Evolutionary conservation across 2,329 filamentous ascomycete genomes (phyloP).

Genomic region (Fusarium sp.): DNA sequence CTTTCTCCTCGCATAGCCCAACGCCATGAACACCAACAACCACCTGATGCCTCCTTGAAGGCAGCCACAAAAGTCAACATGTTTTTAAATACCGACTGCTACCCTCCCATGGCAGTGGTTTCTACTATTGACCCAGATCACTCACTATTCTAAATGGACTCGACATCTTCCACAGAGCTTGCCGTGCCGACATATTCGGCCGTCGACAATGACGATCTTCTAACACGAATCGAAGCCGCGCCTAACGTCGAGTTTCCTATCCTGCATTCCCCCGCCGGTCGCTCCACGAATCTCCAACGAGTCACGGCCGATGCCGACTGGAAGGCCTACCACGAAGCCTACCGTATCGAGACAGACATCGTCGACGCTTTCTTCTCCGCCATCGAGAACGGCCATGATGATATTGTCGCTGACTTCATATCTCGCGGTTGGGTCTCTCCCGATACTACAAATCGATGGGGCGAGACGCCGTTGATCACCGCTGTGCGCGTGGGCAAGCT

Average conservation of each 20-base stretch:
- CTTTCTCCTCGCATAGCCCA: slow-evolving; percentile 17
- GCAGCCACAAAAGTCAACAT: slow-evolving; percentile 1
- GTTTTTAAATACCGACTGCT: slow-evolving; percentile 24
- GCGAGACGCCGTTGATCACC: slow-evolving; percentile 55
- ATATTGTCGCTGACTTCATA: slow-evolving; percentile 51
- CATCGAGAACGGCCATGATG: slow-evolving; percentile 47
- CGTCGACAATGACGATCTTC: slow-evolving; percentile 37
- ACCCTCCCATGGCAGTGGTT: not conserved
- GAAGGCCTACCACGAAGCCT: slow-evolving; percentile 18
- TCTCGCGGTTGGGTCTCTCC: slow-evolving; percentile 55
- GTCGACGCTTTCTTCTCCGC: slow-evolving; percentile 51
- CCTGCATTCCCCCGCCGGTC: slow-evolving; percentile 13
- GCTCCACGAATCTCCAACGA: not conserved
- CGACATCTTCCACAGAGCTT: not conserved
- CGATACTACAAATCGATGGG: slow-evolving; percentile 49
- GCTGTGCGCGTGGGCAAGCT: slow-evolving; percentile 52
- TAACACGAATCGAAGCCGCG: slow-evolving; percentile 39
- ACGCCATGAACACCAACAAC: slow-evolving; percentile 5
- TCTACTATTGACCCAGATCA: not conserved
- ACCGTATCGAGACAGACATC: slow-evolving; percentile 45
- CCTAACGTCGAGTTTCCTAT: slow-evolving; percentile 42
- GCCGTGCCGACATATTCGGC: slow-evolving; percentile 39
- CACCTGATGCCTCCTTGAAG: not conserved
- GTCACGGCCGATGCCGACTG: slow-evolving; percentile 2
- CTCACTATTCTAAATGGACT: slow-evolving; percentile 1